Base-by-base conservation (phyloP, 257 asterid species). In the Ehretia macrophylla region DNA sequence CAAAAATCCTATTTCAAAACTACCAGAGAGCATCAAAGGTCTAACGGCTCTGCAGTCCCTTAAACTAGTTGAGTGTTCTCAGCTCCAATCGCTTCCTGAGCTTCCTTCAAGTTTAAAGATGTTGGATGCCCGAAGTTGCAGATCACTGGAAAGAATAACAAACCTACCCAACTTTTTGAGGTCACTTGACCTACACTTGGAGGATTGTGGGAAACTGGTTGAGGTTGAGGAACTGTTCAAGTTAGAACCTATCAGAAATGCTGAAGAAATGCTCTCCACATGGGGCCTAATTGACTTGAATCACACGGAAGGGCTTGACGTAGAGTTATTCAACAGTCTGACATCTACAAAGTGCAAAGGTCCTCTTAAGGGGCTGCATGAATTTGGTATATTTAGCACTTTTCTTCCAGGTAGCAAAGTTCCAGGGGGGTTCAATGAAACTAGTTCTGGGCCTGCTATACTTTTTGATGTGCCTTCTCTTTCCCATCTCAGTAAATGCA, bases 361-460 rank as follows among this genome's bases (percentile, higher is more conserved):
- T 16, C 45, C 44, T 32, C 45, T 14, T 9, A 11, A 55, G 63
- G 70, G 63, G 5, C 63, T 64, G 2, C 18, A 44, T 17, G 70
- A 56, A 58, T 65, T 27, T 37, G 63, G 70, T 3, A 19, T 65
- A 17, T 65, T 56, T 55, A 65, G 62, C 37, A 65, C 21, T 35
- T 65, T 47, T 18, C 48, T 56, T 19, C 63, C 56, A 11, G 59
- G 51, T 12, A 32, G 0, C 10, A 21, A 18, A 17, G 38, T 65
- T 57, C 63, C 63, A 17, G 49, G 14, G 11, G 18, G 39, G 57
- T 65, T 45, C 37, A 20, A n/a, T 27, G 14, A 65, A 8, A 46
- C 39, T 5, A 65, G 50, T 14, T 23, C 5, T 11, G 46, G 39
- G n/a, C 20, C 23, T 14, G 13, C 62, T 13, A 46, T 64, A 44